A percentile compares a stretch with the other conserved stretches of the same genome.
Conservation (phyloP, 345 rosid species). For the Gossypium stocksii region DNA sequence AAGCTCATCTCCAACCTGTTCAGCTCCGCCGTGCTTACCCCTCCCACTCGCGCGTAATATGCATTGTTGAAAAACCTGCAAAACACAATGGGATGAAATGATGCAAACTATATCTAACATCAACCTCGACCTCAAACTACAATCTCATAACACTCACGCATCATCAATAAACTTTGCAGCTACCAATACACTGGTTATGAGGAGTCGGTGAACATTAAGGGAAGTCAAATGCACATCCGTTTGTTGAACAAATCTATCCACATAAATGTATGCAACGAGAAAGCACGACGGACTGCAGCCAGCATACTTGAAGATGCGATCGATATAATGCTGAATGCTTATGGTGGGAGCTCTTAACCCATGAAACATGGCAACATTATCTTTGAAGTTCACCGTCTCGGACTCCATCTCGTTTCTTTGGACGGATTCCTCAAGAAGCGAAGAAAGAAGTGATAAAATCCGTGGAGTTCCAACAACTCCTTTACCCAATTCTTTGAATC, state of each 20-base stretch:
- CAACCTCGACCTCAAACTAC: not conserved
- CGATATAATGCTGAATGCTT: constrained; percentile 58
- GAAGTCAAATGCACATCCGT: constrained; percentile 51
- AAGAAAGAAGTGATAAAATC: constrained; percentile 52
- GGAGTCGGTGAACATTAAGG: constrained; percentile 79
- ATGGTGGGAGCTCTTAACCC: constrained; percentile 62
- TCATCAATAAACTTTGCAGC: constrained; percentile 88
- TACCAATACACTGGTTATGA: constrained; percentile 68
- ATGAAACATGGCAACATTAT: constrained; percentile 51
- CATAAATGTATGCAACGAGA: constrained; percentile 63
- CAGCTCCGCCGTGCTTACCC: constrained; percentile 74
- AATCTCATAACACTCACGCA: constrained; percentile 43
- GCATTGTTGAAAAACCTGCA: constrained; percentile 89
- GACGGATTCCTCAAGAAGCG: constrained; percentile 58
- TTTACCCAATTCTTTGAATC: constrained; percentile 51
- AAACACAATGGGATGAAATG: not conserved
- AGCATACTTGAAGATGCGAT: constrained; percentile 80
- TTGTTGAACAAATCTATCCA: constrained; percentile 54
- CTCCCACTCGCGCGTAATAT: constrained; percentile 88
- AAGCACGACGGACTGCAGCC: constrained; percentile 91
- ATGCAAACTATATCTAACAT: not conserved
- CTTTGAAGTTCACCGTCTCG: constrained; percentile 31
- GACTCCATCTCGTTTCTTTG: constrained; percentile 36
- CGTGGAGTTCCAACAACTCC: constrained; percentile 40
- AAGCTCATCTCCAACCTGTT: constrained; percentile 82